phyloP scores from a whole-genome alignment of 2,329 filamentous ascomycete genomes.

The Cytospora schulzeri region DNA sequence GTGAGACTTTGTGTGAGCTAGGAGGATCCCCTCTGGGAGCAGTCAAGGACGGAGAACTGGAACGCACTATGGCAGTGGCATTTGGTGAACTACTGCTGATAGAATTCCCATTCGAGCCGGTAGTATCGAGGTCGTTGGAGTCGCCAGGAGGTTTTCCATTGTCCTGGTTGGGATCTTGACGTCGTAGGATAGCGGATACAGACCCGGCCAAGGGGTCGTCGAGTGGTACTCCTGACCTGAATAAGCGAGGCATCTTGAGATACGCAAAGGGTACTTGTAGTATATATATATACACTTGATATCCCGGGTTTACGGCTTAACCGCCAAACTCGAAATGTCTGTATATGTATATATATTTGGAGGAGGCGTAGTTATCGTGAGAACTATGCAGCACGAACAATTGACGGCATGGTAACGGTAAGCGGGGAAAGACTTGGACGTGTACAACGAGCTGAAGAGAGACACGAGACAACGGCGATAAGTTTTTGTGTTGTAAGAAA shows the following conservation, averaged over 20 bases:
- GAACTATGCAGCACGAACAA: constrained; percentile 15
- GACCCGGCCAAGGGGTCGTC: constrained; percentile 12
- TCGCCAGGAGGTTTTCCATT: background rate
- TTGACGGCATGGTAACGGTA: constrained; percentile 20
- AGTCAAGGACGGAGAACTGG: background rate
- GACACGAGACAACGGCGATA: constrained; percentile 1
- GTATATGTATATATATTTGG: background rate
- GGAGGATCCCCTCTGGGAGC: background rate
- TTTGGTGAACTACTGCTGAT: constrained; percentile 1
- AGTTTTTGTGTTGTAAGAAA: background rate
- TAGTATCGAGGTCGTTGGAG: background rate
- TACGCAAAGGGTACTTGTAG: no score
- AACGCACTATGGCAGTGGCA: constrained; percentile 23
- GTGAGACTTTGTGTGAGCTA: background rate
- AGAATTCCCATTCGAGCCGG: background rate
- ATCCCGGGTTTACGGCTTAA: background rate
- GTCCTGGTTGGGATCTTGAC: constrained; percentile 1
- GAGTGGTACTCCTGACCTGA: constrained; percentile 13
- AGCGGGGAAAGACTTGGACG: background rate
- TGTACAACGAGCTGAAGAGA: background rate
- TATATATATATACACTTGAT: background rate
- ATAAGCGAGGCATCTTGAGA: constrained; percentile 15
- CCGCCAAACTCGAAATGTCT: background rate
- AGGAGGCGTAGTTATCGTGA: background rate
- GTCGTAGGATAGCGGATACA: constrained; percentile 4